phyloP scores from a whole-genome alignment of 768 basidiomycete species.

The Mrakia blollopis region DNA sequence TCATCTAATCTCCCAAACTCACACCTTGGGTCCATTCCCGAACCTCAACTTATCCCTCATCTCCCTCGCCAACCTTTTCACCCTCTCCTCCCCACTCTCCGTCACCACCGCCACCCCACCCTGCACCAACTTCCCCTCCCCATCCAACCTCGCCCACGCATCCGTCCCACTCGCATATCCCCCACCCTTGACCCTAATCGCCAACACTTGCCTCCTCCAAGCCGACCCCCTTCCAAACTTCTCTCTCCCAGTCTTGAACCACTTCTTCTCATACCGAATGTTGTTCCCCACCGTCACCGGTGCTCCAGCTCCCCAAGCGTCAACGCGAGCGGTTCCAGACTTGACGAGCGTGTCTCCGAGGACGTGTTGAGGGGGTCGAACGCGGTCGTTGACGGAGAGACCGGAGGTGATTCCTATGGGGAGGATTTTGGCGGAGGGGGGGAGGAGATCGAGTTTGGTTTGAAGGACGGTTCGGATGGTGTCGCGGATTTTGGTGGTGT shows the following conservation, averaged over 20 bases:
- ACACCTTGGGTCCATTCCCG: no score
- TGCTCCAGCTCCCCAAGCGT: neutral
- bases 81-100: no score
- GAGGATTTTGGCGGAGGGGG: neutral
- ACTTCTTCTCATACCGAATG: neutral
- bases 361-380: neutral
- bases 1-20: no score
- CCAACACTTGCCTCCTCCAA: neutral
- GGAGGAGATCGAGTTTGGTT: slow-evolving; percentile 2
- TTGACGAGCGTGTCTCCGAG: slow-evolving; percentile 7
- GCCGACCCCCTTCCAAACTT: neutral
- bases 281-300: neutral
- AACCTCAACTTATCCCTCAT: no score
- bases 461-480: slow-evolving; percentile 11
- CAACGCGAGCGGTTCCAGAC: neutral
- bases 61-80: no score
- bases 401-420: slow-evolving; percentile 3
- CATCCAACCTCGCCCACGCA: neutral
- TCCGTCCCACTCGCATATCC: neutral
- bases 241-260: neutral
- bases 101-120: neutral
- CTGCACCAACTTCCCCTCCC: neutral
- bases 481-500: slow-evolving; percentile 11
- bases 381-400: neutral
- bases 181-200: neutral